phyloP scores from a whole-genome alignment of 306 rosid species.

The Cucurbita moschata region DNA sequence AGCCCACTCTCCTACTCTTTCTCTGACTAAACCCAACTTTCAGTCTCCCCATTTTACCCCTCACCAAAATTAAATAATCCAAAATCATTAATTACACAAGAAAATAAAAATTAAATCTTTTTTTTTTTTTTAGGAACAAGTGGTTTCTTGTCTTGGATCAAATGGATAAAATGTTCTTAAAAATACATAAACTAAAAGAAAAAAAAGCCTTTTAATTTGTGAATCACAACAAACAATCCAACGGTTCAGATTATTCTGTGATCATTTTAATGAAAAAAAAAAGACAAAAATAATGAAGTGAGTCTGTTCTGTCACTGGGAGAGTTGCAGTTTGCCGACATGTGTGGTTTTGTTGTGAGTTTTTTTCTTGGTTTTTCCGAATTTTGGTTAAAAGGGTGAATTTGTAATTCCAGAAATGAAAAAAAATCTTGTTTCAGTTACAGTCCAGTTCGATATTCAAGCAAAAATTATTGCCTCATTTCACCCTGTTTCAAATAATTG shows the following conservation, averaged over 20 bases:
- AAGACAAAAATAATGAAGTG: slow-evolving; percentile 18
- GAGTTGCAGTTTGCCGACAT: slow-evolving; percentile 21
- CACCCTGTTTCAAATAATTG: background rate
- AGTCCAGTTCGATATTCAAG: background rate
- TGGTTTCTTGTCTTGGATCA: background rate
- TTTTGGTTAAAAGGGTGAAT: slow-evolving; percentile 5
- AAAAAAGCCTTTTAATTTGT: background rate
- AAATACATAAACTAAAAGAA: background rate
- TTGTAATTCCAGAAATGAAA: slow-evolving; percentile 7
- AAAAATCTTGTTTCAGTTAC: background rate
- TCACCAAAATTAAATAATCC: background rate
- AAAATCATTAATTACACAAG: background rate
- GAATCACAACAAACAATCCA: slow-evolving; percentile 22
- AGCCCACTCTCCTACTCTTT: background rate
- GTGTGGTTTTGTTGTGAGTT: slow-evolving; percentile 6
- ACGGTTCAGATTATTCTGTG: slow-evolving; percentile 9
- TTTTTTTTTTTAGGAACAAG: background rate
- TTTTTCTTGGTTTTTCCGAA: slow-evolving; percentile 27
- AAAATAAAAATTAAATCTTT: background rate
- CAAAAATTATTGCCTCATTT: background rate
- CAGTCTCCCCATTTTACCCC: background rate
- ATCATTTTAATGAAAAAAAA: background rate
- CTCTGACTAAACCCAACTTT: background rate
- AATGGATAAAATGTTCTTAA: background rate
- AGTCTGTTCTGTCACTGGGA: slow-evolving; percentile 15